Evolutionary conservation across 176 grass and related monocot genomes (phyloP).

Genomic region (Carex scoparia): DNA sequence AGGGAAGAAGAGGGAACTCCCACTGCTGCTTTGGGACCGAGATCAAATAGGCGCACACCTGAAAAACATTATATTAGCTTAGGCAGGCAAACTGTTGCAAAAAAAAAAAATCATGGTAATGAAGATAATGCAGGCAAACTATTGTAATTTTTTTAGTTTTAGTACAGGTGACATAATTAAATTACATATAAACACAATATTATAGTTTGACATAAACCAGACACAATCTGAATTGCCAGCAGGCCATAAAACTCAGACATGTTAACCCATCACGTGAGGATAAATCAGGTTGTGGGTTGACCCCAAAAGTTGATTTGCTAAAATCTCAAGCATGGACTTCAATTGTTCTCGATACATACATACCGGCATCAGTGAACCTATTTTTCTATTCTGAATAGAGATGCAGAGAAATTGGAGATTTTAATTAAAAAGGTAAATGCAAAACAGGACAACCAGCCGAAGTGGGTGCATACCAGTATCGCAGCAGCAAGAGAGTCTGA

Average conservation of each 20-base stretch:
- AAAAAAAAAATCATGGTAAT: neutral
- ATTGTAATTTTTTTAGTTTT: neutral
- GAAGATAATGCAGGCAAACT: neutral
- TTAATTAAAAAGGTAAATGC: neutral
- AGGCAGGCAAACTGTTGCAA: neutral
- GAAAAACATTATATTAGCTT: conserved; percentile 9
- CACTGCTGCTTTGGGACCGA: conserved; percentile 77
- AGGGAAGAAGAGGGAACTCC: conserved; percentile 91
- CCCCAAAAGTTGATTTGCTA: neutral
- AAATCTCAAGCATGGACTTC: neutral
- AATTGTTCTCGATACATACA: neutral
- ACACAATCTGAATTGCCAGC: neutral
- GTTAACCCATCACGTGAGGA: neutral
- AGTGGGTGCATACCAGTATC: conserved; percentile 52
- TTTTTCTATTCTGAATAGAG: neutral
- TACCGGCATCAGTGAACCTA: neutral
- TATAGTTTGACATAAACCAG: neutral
- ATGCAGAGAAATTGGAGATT: neutral
- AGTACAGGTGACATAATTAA: neutral
- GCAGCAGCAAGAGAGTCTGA: conserved; percentile 68
- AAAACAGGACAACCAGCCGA: neutral
- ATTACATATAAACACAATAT: neutral
- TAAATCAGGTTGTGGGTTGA: neutral
- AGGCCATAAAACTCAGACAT: neutral
- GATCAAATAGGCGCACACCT: conserved; percentile 81